phyloP scores from a whole-genome alignment of 2,329 filamentous ascomycete species.

The Paecilomyces variotii region DNA sequence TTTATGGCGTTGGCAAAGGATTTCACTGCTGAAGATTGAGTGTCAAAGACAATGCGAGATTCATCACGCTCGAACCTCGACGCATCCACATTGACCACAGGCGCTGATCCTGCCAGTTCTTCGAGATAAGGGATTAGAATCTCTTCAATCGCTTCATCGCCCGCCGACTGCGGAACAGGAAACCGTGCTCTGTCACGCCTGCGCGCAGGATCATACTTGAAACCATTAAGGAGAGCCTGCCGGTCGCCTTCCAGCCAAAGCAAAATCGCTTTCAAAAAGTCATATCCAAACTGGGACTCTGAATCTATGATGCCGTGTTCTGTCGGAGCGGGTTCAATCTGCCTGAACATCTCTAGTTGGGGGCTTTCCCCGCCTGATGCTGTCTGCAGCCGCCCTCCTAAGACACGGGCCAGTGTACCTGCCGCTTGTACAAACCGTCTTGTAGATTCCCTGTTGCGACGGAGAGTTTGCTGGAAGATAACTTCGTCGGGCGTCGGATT shows the following conservation, averaged over 20 bases:
- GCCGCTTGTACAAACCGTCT: slow-evolving; percentile 56
- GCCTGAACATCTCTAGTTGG: slow-evolving; percentile 39
- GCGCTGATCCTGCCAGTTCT: slow-evolving; percentile 41
- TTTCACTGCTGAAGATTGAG: slow-evolving; percentile 48
- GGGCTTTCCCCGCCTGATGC: slow-evolving; percentile 30
- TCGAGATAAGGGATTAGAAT: slow-evolving; percentile 53
- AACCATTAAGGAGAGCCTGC: slow-evolving; percentile 47
- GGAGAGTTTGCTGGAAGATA: slow-evolving; percentile 47
- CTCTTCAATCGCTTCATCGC: slow-evolving; percentile 47
- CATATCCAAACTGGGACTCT: slow-evolving; percentile 52
- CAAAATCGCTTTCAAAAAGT: slow-evolving; percentile 56
- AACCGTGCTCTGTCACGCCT: slow-evolving; percentile 37
- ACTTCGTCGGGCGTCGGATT: slow-evolving; percentile 48
- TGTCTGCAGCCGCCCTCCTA: slow-evolving; percentile 47
- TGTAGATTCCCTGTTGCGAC: slow-evolving; percentile 47
- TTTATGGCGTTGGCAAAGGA: slow-evolving; percentile 49
- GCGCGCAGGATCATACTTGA: slow-evolving; percentile 40
- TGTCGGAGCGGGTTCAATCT: slow-evolving; percentile 40
- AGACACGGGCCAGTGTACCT: slow-evolving; percentile 47
- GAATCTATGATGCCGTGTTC: slow-evolving; percentile 32
- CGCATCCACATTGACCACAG: slow-evolving; percentile 49
- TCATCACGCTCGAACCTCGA: slow-evolving; percentile 52
- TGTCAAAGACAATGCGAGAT: slow-evolving; percentile 43
- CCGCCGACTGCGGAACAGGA: slow-evolving; percentile 45
- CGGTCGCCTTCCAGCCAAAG: slow-evolving; percentile 56